Evolutionary conservation across 768 basidiomycete species (phyloP).

Genomic region (Lactarius trivialis): DNA sequence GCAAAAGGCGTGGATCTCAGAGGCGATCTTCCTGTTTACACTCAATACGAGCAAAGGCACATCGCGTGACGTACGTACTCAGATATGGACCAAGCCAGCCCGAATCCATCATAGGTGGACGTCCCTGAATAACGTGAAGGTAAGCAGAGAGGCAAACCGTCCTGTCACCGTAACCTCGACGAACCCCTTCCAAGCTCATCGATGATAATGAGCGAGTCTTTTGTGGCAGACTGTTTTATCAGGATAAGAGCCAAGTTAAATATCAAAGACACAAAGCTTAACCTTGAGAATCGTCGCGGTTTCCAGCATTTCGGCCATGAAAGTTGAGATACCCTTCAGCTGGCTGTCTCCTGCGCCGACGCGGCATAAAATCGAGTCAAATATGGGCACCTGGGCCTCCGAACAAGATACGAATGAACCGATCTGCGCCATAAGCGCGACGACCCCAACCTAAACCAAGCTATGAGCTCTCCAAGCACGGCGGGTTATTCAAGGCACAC

Average conservation of each 20-base stretch:
- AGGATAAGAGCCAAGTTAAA: neutral
- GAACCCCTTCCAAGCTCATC: slow-evolving; percentile 91
- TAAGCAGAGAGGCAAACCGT: neutral
- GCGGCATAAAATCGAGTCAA: slow-evolving; percentile 91
- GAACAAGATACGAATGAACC: slow-evolving; percentile 94
- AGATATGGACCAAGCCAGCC: slow-evolving; percentile 97
- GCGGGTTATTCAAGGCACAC: slow-evolving; percentile 32
- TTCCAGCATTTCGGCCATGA: slow-evolving; percentile 99
- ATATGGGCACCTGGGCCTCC: slow-evolving; percentile 80
- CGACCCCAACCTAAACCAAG: slow-evolving; percentile 75
- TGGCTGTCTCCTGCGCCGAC: slow-evolving; percentile 98
- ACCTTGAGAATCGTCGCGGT: slow-evolving; percentile 92
- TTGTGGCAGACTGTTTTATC: slow-evolving; percentile 67
- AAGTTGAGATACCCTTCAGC: slow-evolving; percentile 95
- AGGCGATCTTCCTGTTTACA: slow-evolving; percentile 74
- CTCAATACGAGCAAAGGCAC: neutral
- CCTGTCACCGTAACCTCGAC: slow-evolving; percentile 5
- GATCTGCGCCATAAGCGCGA: slow-evolving; percentile 91
- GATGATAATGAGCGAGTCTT: slow-evolving; percentile 92
- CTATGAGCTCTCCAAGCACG: neutral
- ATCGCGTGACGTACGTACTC: slow-evolving; percentile 50
- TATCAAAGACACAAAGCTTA: slow-evolving; percentile 23
- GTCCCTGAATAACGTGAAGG: slow-evolving; percentile 49
- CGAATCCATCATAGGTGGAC: slow-evolving; percentile 96
- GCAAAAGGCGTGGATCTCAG: slow-evolving; percentile 87